Conservation (phyloP, 129 eudicot genomes). For the Escallonia rubra region DNA sequence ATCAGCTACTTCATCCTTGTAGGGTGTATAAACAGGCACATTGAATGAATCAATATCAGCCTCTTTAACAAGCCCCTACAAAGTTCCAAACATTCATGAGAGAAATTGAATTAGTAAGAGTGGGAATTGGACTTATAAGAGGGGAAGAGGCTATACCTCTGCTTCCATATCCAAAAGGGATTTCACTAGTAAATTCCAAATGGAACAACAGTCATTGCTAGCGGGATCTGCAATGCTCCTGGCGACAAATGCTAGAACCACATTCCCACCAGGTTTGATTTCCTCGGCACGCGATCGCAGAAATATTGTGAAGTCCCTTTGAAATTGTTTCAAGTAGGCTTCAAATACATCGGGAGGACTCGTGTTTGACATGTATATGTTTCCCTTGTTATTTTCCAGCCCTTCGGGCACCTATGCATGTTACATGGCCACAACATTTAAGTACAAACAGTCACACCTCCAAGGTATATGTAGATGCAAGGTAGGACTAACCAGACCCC, state of each 20-base stretch:
- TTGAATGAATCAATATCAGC: not conserved
- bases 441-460: not conserved
- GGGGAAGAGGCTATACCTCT: conserved; percentile 3
- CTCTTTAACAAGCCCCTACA: not conserved
- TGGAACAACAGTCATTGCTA: conserved; percentile 1
- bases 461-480: not conserved
- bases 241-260: conserved; percentile 22
- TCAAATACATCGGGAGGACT: conserved; percentile 31
- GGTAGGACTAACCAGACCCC: not conserved
- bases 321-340: conserved; percentile 31
- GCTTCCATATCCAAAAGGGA: conserved; percentile 22
- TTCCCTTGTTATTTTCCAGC: conserved; percentile 19
- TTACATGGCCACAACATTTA: not conserved
- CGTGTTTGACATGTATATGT: conserved; percentile 30
- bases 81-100: not conserved
- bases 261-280: conserved; percentile 17
- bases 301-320: conserved; percentile 21
- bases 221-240: conserved; percentile 18
- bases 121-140: not conserved
- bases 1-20: conserved; percentile 20
- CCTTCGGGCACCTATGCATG: conserved; percentile 34
- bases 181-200: conserved; percentile 14
- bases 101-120: not conserved
- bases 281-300: conserved; percentile 21
- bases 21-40: not conserved